A percentile compares a stretch with the other conserved stretches of the same genome.
These are phyloP conservation scores for Grigorovia yakushimaensis DNA, from an alignment of 805 yeast genomes.

Conservation along the genomic window DNA sequence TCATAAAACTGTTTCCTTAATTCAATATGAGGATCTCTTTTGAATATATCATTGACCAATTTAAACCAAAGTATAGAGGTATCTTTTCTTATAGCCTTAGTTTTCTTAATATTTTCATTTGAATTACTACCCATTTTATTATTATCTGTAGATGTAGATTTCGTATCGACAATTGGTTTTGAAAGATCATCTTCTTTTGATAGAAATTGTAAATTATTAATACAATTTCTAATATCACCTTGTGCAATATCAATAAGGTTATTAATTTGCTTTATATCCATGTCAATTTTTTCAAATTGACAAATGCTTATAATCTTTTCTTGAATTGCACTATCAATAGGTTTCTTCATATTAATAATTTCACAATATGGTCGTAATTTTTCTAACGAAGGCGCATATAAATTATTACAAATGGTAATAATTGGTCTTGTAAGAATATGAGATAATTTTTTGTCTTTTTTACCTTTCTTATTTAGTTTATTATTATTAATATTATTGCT, in stretches of 20 bases:
- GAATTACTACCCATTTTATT: constrained; percentile 12
- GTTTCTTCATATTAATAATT: constrained; percentile 53
- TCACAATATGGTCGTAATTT: constrained; percentile 67
- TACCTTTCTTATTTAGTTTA: constrained; percentile 9
- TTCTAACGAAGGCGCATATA: constrained; percentile 66
- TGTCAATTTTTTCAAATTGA: constrained; percentile 39
- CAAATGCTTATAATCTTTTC: constrained; percentile 45
- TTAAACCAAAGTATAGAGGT: constrained; percentile 55
- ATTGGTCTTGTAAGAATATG: constrained; percentile 66
- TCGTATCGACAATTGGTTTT: not conserved
- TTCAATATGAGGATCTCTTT: constrained; percentile 36
- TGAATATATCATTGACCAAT: constrained; percentile 53
- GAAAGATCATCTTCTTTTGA: constrained; percentile 8
- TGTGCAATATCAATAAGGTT: constrained; percentile 63
- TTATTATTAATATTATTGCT: constrained; percentile 2
- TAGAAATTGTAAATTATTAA: constrained; percentile 70
- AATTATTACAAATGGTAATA: constrained; percentile 84
- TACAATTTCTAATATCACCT: constrained; percentile 77
- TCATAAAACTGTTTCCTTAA: constrained; percentile 40
- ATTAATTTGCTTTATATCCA: constrained; percentile 43
- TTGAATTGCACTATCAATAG: constrained; percentile 38
- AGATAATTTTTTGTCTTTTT: constrained; percentile 28
- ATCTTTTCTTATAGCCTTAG: constrained; percentile 37
- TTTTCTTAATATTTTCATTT: constrained; percentile 9
- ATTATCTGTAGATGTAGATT: too few relatives aligned